Evolutionary conservation across 2,329 filamentous ascomycete species (phyloP).

Genomic region (Fusarium staphyleae): DNA sequence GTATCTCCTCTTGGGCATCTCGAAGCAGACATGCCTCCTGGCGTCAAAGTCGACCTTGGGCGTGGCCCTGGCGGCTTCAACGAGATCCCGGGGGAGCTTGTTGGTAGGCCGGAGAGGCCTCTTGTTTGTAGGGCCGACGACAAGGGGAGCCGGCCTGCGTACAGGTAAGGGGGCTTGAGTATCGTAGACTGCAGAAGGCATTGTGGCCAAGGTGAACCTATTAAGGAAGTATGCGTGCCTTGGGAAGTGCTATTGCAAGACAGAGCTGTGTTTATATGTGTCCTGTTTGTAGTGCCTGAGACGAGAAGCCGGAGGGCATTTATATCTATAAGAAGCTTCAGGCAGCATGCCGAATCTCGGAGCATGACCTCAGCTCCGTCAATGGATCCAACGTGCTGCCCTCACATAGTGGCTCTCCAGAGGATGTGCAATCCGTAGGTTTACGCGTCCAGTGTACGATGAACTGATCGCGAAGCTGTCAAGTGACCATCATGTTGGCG

Average conservation of each 20-base stretch:
- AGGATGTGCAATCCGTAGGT: background rate
- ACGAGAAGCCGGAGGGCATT: background rate
- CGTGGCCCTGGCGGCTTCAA: constrained; percentile 11
- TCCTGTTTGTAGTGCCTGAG: background rate
- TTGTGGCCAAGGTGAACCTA: background rate
- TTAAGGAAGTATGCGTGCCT: too few species aligned
- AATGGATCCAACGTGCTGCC: background rate
- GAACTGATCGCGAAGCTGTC: background rate
- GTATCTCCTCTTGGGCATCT: constrained; percentile 57
- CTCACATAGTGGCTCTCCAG: background rate
- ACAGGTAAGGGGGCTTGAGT: background rate
- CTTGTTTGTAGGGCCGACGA: constrained; percentile 43
- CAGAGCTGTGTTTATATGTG: background rate
- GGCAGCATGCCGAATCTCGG: background rate
- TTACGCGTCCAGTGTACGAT: background rate
- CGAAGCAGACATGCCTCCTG: constrained; percentile 61
- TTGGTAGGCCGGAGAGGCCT: constrained; percentile 38
- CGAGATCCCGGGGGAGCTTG: constrained; percentile 15
- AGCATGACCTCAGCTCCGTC: background rate
- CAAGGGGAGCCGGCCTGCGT: constrained; percentile 30
- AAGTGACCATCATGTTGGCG: constrained; percentile 5
- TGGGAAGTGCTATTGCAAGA: background rate
- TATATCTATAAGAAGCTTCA: constrained; percentile 1
- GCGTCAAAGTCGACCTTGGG: constrained; percentile 55
- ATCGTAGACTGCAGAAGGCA: constrained; percentile 7